A percentile compares a stretch with the other conserved stretches of the same genome.
These are phyloP conservation scores for Myrica gale DNA, from an alignment of 306 rosid species.

Conservation along the genomic window DNA sequence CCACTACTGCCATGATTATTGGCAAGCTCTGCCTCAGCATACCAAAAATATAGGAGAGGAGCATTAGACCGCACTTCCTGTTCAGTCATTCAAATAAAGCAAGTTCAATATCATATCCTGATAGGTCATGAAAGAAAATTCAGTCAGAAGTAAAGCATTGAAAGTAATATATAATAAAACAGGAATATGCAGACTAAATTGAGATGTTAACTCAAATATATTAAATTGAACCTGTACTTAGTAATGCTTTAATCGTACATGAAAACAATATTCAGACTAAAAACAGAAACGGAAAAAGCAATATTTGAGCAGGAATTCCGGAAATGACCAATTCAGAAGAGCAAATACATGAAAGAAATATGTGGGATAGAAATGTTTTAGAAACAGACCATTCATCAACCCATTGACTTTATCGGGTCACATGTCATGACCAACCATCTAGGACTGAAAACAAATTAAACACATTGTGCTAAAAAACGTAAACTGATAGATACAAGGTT, in stretches of 20 bases:
- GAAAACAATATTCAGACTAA: neutral
- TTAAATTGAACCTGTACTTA: neutral
- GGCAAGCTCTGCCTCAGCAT: conserved; percentile 84
- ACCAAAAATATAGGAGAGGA: conserved; percentile 84
- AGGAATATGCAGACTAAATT: neutral
- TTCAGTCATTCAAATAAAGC: conserved; percentile 25
- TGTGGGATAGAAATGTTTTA: neutral
- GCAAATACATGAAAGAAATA: neutral
- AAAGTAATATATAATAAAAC: neutral
- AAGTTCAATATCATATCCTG: neutral
- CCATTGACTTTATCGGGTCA: neutral
- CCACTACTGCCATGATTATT: conserved; percentile 27
- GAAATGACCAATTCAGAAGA: neutral
- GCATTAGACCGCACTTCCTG: conserved; percentile 68
- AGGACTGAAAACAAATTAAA: neutral
- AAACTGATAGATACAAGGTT: neutral
- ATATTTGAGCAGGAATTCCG: neutral
- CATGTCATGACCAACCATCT: neutral
- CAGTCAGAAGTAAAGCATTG: neutral
- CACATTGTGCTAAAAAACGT: no score
- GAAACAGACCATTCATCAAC: conserved; percentile 1
- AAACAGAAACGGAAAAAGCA: neutral
- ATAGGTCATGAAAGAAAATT: conserved; percentile 1
- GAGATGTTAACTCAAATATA: neutral
- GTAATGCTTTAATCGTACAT: neutral